These are phyloP conservation scores for Ustilago loliicola DNA, from an alignment of 1,284 basidiomycete species.

Conservation along the genomic window DNA sequence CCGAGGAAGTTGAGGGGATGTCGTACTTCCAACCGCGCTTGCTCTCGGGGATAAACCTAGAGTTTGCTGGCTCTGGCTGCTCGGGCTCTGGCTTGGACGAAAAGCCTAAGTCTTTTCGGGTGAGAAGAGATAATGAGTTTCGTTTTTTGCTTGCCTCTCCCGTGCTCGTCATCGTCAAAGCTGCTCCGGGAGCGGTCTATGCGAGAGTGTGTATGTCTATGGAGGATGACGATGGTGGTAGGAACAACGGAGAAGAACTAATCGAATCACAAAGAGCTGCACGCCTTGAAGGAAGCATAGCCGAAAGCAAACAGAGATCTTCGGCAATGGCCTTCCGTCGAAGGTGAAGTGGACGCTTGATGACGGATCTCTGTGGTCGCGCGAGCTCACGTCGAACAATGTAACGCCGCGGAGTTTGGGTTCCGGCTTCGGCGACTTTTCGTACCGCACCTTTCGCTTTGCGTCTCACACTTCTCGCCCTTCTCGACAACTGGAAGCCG, in stretches of 20 bases:
- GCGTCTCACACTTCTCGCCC: neutral
- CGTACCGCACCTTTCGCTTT: neutral
- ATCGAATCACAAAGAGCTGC: neutral
- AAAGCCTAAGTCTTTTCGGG: constrained; percentile 15
- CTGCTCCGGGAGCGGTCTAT: neutral
- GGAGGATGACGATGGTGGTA: neutral
- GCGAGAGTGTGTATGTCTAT: neutral
- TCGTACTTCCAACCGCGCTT: constrained; percentile 46
- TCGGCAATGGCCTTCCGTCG: neutral
- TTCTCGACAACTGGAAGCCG: neutral
- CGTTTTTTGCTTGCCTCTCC: constrained; percentile 38
- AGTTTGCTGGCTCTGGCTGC: constrained; percentile 22
- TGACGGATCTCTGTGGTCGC: neutral
- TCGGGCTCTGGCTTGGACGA: neutral
- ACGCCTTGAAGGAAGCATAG: neutral
- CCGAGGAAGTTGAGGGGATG: neutral
- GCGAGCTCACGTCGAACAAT: neutral
- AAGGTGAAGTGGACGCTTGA: neutral
- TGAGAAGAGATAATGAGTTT: constrained; percentile 32
- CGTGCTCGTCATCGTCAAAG: constrained; percentile 14
- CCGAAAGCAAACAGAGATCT: neutral
- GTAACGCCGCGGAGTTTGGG: constrained; percentile 1
- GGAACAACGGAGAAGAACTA: neutral
- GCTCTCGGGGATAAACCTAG: constrained; percentile 42
- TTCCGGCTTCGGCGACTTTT: constrained; percentile 1